These are phyloP conservation scores for Phytophthora pinifolia DNA, from an alignment of 352 stramenopile genomes.

Conservation along the genomic window DNA sequence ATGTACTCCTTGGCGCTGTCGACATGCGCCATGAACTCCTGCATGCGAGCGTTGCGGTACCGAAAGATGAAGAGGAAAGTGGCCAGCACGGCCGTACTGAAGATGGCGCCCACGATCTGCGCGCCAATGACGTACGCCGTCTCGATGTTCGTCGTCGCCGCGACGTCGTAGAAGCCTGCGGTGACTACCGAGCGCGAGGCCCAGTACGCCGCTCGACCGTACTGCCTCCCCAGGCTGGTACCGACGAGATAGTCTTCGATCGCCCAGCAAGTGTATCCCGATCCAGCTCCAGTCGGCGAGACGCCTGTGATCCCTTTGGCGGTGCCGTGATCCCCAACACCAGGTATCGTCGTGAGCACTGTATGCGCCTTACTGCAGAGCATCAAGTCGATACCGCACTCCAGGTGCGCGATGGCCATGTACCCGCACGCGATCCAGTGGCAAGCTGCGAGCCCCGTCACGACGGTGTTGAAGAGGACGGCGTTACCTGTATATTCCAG, in stretches of 20 bases:
- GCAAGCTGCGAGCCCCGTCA: slow-evolving; percentile 43
- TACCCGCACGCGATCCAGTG: slow-evolving; percentile 70
- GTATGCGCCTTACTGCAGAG: slow-evolving; percentile 39
- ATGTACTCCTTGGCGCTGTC: slow-evolving; percentile 79
- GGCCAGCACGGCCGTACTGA: slow-evolving; percentile 66
- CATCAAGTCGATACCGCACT: slow-evolving; percentile 65
- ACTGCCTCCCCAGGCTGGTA: slow-evolving; percentile 44
- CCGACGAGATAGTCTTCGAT: slow-evolving; percentile 68
- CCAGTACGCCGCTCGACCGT: slow-evolving; percentile 62
- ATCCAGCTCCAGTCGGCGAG: slow-evolving; percentile 13
- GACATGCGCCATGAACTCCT: slow-evolving; percentile 68
- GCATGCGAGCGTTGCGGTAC: slow-evolving; percentile 52
- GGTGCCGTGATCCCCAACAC: slow-evolving; percentile 9
- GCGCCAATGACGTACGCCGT: slow-evolving; percentile 57
- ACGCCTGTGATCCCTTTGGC: slow-evolving; percentile 21
- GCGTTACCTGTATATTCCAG: slow-evolving; percentile 62
- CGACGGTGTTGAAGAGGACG: slow-evolving; percentile 50
- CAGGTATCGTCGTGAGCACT: slow-evolving; percentile 16
- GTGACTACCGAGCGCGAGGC: slow-evolving; percentile 54
- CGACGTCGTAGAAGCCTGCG: slow-evolving; percentile 64
- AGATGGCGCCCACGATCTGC: slow-evolving; percentile 64
- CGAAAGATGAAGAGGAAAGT: slow-evolving; percentile 76
- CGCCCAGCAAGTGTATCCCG: slow-evolving; percentile 58
- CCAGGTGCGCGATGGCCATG: slow-evolving; percentile 61
- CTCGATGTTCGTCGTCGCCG: slow-evolving; percentile 50